These are phyloP conservation scores for Yamadazyma pseudoaaseri DNA, from an alignment of 1,139 yeast species.

Conservation along the genomic window DNA sequence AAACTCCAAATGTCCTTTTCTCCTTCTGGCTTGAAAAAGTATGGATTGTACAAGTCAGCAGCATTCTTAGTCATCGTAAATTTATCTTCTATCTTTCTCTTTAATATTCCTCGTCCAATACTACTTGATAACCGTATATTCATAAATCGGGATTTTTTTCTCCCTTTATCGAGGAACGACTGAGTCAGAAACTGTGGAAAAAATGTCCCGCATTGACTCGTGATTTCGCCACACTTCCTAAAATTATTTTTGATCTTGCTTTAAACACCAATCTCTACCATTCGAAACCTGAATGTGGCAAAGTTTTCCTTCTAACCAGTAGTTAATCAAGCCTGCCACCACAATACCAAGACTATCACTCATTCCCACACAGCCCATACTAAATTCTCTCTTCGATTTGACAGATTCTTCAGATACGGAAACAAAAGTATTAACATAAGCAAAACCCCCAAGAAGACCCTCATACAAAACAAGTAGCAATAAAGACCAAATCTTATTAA, in stretches of 20 bases:
- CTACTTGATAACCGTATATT: background rate
- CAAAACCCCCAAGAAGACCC: slow-evolving; percentile 85
- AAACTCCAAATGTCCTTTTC: slow-evolving; percentile 92
- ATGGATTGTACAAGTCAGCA: slow-evolving; percentile 50
- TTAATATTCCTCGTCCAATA: background rate
- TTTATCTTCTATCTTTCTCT: background rate
- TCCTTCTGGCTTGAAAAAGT: slow-evolving; percentile 53
- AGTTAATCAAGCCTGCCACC: slow-evolving; percentile 72
- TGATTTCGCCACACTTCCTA: too few relatives aligned
- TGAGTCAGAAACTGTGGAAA: background rate
- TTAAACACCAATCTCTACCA: slow-evolving; percentile 64
- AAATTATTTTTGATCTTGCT: too few relatives aligned
- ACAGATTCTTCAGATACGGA: slow-evolving; percentile 67
- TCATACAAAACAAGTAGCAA: slow-evolving; percentile 74
- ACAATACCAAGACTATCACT: slow-evolving; percentile 90
- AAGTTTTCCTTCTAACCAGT: slow-evolving; percentile 71
- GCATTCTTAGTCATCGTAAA: slow-evolving; percentile 8
- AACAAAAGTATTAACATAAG: slow-evolving; percentile 86
- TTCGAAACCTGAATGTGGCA: slow-evolving; percentile 65
- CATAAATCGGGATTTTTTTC: background rate
- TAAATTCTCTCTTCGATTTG: slow-evolving; percentile 66
- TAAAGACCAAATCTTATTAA: slow-evolving; percentile 53
- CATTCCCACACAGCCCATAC: slow-evolving; percentile 90
- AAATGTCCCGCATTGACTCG: background rate
- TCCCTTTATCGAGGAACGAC: background rate